A percentile compares a stretch with the other conserved stretches of the same genome.
phyloP scores from a whole-genome alignment of 768 basidiomycete genomes.

The Boletus sp. region DNA sequence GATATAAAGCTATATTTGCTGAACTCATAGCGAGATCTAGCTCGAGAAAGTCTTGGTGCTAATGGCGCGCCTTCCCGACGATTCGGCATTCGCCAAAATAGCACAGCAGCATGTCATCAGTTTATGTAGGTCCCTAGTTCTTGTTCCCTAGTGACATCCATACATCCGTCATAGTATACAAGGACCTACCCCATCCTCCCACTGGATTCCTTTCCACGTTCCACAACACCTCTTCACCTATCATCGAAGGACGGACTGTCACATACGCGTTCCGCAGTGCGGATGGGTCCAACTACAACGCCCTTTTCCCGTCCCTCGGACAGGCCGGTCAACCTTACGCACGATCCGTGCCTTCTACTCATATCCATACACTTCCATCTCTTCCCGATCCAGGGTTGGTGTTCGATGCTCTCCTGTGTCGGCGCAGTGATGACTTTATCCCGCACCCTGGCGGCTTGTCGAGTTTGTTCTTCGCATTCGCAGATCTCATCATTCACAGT shows the following conservation, averaged over 20 bases:
- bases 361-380: conserved; percentile 37
- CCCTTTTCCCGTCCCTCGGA: conserved; percentile 52
- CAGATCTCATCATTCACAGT: conserved; percentile 69
- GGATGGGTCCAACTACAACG: conserved; percentile 62
- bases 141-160: neutral
- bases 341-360: conserved; percentile 55
- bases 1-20: neutral
- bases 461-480: conserved; percentile 75
- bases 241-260: conserved; percentile 13
- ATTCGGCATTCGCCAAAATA: conserved; percentile 27
- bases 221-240: neutral
- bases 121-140: conserved; percentile 47
- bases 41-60: conserved; percentile 59
- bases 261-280: conserved; percentile 55
- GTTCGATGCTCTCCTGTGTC: conserved; percentile 65
- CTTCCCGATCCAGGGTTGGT: conserved; percentile 67
- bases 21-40: conserved; percentile 32
- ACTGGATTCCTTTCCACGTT: conserved; percentile 43
- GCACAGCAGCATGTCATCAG: conserved; percentile 52
- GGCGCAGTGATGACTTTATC: conserved; percentile 34
- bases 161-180: conserved; percentile 50
- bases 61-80: conserved; percentile 51
- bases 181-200: conserved; percentile 78
- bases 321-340: conserved; percentile 64
- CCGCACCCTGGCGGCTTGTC: conserved; percentile 69